These are phyloP conservation scores for Cytospora piceae DNA, from an alignment of 2,329 filamentous ascomycete genomes.

Conservation along the genomic window DNA sequence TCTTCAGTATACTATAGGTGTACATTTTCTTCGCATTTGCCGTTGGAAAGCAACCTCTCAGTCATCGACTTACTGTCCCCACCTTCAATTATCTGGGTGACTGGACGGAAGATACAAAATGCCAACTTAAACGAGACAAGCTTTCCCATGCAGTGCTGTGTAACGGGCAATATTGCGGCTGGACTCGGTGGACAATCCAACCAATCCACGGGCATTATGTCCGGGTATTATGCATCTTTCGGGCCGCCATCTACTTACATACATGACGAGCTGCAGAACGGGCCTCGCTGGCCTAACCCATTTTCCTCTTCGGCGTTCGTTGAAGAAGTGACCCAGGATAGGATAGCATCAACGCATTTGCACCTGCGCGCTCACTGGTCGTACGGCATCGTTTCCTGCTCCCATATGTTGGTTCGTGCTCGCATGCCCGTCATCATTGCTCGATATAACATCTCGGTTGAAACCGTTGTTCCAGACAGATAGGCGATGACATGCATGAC, in stretches of 20 bases:
- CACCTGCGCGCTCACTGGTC: background rate
- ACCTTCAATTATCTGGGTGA: background rate
- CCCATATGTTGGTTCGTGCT: background rate
- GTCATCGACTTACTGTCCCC: background rate
- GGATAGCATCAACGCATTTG: background rate
- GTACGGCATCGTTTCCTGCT: background rate
- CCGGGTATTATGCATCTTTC: constrained; percentile 23
- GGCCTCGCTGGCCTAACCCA: background rate
- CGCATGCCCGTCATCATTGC: background rate
- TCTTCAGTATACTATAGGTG: constrained; percentile 1
- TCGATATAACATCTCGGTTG: background rate
- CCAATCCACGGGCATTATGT: constrained; percentile 13
- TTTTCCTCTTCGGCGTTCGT: constrained; percentile 3
- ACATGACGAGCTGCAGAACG: constrained; percentile 13
- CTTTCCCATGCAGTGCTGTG: constrained; percentile 2
- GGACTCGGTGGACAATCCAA: constrained; percentile 12
- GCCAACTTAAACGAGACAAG: background rate
- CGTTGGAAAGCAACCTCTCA: background rate
- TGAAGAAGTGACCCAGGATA: constrained; percentile 9
- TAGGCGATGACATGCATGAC: constrained; percentile 1
- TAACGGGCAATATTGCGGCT: constrained; percentile 7
- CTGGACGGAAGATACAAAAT: background rate
- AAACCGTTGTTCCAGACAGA: background rate
- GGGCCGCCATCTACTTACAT: constrained; percentile 21
- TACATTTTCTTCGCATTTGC: background rate